Base-by-base conservation (phyloP, 768 basidiomycete species). In the Lactifluus piperatus region DNA sequence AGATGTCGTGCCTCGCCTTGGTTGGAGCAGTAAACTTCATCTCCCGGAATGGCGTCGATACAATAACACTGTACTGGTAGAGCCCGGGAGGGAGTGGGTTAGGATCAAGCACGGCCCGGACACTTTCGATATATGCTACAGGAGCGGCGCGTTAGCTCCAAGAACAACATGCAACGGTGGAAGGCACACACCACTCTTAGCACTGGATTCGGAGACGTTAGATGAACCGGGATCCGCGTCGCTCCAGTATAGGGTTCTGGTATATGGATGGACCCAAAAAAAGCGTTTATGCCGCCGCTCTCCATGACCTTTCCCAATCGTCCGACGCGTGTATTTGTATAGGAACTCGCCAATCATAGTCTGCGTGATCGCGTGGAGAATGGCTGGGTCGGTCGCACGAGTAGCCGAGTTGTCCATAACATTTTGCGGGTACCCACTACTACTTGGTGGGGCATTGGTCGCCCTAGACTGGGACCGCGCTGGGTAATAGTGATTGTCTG, bases 221-320 rank as follows among this genome's bases (percentile, higher is more conserved):
- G 83, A 82, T 27, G 91, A 90, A 29, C 92, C 93, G 51, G 94
- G 97, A 74, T 98, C 95, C 11, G 85, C 84, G 18, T 90, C 86
- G 68, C 91, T 92, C 97, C 97, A 99, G 72, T 98, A 97, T 58
- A 99, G 68, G 5, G 94, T 97, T 76, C 91, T 92, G 43, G 94
- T 98, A 70, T 98, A 99, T 20, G 97, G 97, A 72, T 98, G 95
- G n/a, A 99, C 86, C 97, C 97, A 99, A 80, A 98, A 97, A 83
- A 94, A 99, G 37, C 97, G 80, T 71, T 84, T 85, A 73, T 99
- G 97, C 52, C 94, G 77, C 70, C 83, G 85, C 70, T 92, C 88
- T 20, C 91, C 91, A 69, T 93, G 81, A 14, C 92, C 94, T 72
- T 91, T 94, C 22, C 94, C 92, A 67, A 98, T 83, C 18, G 89